These are phyloP conservation scores for Coemansia sp. DNA, from an alignment of 192 early-diverging fungal genomes.

Conservation along the genomic window DNA sequence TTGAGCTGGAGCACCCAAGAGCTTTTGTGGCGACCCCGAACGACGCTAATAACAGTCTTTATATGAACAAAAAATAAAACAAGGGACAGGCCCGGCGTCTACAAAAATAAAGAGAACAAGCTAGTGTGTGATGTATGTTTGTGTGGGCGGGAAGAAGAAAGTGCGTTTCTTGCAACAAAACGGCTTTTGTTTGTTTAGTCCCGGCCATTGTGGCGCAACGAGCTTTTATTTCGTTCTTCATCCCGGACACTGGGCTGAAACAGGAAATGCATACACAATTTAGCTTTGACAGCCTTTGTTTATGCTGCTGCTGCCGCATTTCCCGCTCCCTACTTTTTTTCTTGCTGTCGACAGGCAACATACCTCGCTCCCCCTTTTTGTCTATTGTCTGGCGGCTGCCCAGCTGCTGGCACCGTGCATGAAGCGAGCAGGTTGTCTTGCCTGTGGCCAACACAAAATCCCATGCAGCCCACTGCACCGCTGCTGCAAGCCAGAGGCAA, in stretches of 20 bases:
- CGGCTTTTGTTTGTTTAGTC: background rate
- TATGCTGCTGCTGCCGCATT: background rate
- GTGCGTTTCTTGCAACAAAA: background rate
- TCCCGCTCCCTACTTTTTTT: background rate
- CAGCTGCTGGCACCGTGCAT: slow-evolving; percentile 5
- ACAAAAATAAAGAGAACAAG: too few relatives aligned
- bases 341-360: too few relatives aligned
- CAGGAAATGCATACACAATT: background rate
- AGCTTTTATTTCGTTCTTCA: background rate
- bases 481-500: background rate
- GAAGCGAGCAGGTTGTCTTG: slow-evolving; percentile 1
- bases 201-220: background rate
- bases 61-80: background rate
- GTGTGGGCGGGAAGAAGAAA: background rate
- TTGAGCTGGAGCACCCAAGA: background rate
- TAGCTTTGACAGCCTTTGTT: background rate
- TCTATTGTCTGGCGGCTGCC: background rate
- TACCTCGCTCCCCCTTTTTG: background rate
- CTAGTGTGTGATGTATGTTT: too few relatives aligned
- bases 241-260: slow-evolving; percentile 1
- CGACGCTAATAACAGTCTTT: background rate
- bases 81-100: background rate
- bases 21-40: background rate
- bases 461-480: background rate
- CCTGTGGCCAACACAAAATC: slow-evolving; percentile 3